Conservation (phyloP, 371 early-diverging fungal species). For the Vavraia culicis region DNA sequence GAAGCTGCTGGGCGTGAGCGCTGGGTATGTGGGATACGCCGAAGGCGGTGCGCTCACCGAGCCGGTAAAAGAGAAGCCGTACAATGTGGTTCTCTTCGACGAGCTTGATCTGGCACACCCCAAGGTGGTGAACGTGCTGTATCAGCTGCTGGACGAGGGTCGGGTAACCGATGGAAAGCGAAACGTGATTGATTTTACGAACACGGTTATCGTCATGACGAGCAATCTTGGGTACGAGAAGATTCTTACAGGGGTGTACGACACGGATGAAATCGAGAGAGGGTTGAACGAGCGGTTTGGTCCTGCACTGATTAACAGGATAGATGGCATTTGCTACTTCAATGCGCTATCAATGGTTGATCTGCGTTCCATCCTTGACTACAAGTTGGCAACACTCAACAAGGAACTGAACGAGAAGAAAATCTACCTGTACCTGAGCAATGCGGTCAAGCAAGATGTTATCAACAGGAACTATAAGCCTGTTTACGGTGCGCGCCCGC, state of each 20-base stretch:
- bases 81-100: constrained; percentile 62
- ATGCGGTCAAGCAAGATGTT: constrained; percentile 47
- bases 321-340: constrained; percentile 60
- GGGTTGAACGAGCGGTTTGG: constrained; percentile 56
- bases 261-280: constrained; percentile 46
- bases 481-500: constrained; percentile 56
- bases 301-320: constrained; percentile 60
- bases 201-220: constrained; percentile 58
- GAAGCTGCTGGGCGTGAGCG: constrained; percentile 65
- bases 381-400: constrained; percentile 51
- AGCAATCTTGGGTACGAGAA: constrained; percentile 52
- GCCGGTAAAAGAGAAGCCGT: constrained; percentile 61
- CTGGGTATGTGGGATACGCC: constrained; percentile 61
- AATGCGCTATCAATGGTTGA: constrained; percentile 48
- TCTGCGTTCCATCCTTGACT: constrained; percentile 48
- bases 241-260: constrained; percentile 39
- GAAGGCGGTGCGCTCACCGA: constrained; percentile 68
- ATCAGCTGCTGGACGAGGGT: constrained; percentile 68
- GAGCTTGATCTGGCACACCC: constrained; percentile 72
- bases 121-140: constrained; percentile 54
- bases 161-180: constrained; percentile 58
- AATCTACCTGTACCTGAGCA: constrained; percentile 47
- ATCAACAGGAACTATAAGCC: constrained; percentile 51
- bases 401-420: constrained; percentile 49
- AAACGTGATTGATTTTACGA: constrained; percentile 53